phyloP scores from a whole-genome alignment of 23 red algal species.

The Pyropia yezoensis region DNA sequence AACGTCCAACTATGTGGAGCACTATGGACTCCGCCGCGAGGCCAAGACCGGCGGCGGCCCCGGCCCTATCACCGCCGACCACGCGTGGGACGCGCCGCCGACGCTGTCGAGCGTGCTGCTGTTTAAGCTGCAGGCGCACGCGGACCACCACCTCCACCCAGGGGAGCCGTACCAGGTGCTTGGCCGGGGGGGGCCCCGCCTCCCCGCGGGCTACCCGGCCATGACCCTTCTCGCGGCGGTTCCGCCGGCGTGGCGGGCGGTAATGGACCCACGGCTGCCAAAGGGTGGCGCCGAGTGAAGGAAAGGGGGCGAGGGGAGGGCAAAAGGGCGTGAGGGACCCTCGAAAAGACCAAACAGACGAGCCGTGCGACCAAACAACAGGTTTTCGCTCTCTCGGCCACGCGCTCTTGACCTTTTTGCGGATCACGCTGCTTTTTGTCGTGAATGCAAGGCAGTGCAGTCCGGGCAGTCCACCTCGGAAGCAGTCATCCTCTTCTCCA shows the following conservation, averaged over 20 bases:
- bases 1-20: slow-evolving; percentile 87
- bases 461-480: no score
- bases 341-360: no score
- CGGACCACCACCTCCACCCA: slow-evolving; percentile 77
- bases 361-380: no score
- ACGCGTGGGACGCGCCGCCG: slow-evolving; percentile 83
- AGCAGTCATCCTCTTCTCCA: no score
- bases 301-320: no score
- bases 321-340: no score
- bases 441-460: no score
- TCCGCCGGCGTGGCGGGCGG: slow-evolving; percentile 50
- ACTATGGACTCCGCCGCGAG: slow-evolving; percentile 61
- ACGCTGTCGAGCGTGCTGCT: slow-evolving; percentile 55
- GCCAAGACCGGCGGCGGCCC: slow-evolving; percentile 19
- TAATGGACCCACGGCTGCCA: slow-evolving; percentile 37
- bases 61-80: slow-evolving; percentile 1
- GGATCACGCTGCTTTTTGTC: no score
- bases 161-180: slow-evolving; percentile 64
- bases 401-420: no score
- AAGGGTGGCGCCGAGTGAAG: no score
- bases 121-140: slow-evolving; percentile 93
- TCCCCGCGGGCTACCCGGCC: slow-evolving; percentile 67
- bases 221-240: slow-evolving; percentile 47
- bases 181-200: slow-evolving; percentile 31
- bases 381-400: no score